Base-by-base conservation (phyloP, 2,329 filamentous ascomycete species). In the Microcyclospora tardicrescens region DNA sequence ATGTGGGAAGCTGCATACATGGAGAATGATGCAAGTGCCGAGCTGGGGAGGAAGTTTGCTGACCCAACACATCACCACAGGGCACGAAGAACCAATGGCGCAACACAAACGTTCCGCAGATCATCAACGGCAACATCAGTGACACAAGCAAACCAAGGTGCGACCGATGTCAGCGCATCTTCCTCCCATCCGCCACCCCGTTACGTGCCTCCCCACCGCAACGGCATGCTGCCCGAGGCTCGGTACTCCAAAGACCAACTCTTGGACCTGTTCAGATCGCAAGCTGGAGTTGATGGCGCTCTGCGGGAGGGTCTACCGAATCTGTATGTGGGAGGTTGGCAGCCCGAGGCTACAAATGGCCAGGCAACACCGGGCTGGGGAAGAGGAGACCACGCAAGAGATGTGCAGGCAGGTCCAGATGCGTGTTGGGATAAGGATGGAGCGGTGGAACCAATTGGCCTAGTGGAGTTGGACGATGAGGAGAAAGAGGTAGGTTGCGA, bases 391-490 rank as follows among this genome's bases (percentile, higher is more conserved):
- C 73, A 63, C 35, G 53, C 72, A 42, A 81, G 85, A 57, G 77
- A 81, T 46, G 68, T 72, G 45, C 78, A 78, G 42, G 76, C 82
- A 54, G 86, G 89, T 33, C 84, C 87, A n/a, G 85, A 91, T 45
- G 75, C 89, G 32, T 96, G 87, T 60, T 98, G 89, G 91, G 84
- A 93, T 55, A 64, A 73, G 42, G 71, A 72, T 43, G 85, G 83
- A 16, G 71, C 72, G 38, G 70, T 77, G 33, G 72, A 75, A 46
- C 85, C 87, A 6, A 67, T 95, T 47, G 77, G 77, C 24, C 60
- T 94, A 47, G 70, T 75, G 44, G 77, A 82, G 33, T 77, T 93
- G 75, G 73, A 68, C 27, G 74, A 79, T 34, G 73, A 77, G 38
- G 77, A 80, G 61, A 73, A 67, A 63, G 74, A 79, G 64, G 76